phyloP scores from a whole-genome alignment of 805 yeast genomes.

The Candida suzukii region DNA sequence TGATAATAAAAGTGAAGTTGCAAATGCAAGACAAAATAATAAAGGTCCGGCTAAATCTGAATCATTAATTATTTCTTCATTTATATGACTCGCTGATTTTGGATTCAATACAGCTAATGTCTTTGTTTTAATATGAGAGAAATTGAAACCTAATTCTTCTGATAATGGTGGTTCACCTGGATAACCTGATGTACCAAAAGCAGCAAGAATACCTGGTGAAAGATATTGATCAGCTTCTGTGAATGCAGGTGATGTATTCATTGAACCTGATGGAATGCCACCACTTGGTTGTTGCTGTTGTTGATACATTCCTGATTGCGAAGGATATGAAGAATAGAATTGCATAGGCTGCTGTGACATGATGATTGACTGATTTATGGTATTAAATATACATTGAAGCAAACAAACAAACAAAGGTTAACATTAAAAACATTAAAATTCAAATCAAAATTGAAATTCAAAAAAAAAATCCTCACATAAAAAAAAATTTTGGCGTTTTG shows the following conservation, averaged over 20 bases:
- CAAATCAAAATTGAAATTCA: too few relatives aligned
- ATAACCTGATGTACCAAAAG: conserved; percentile 88
- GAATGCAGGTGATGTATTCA: conserved; percentile 16
- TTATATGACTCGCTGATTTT: conserved; percentile 40
- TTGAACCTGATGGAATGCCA: conserved; percentile 19
- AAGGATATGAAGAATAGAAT: conserved; percentile 3
- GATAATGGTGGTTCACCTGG: conserved; percentile 91
- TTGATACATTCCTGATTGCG: background rate
- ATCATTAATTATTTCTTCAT: conserved; percentile 76
- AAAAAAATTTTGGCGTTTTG: too few relatives aligned
- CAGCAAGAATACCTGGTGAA: conserved; percentile 77
- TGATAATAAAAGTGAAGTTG: conserved; percentile 70
- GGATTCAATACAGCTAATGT: conserved; percentile 86
- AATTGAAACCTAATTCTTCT: conserved; percentile 91
- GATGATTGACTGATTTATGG: too few relatives aligned
- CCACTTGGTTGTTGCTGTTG: conserved; percentile 1
- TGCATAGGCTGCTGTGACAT: background rate
- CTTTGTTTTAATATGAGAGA: conserved; percentile 76
- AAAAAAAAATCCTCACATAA: too few relatives aligned
- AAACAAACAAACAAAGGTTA: too few relatives aligned
- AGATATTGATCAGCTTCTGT: conserved; percentile 36
- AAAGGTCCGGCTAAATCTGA: conserved; percentile 95
- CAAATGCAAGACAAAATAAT: conserved; percentile 80
- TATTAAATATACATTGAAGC: too few relatives aligned
- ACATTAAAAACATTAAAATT: too few relatives aligned